A percentile compares a stretch with the other conserved stretches of the same genome.
Conservation (phyloP, 2,329 filamentous ascomycete genomes). For the Diplodia mutila region DNA sequence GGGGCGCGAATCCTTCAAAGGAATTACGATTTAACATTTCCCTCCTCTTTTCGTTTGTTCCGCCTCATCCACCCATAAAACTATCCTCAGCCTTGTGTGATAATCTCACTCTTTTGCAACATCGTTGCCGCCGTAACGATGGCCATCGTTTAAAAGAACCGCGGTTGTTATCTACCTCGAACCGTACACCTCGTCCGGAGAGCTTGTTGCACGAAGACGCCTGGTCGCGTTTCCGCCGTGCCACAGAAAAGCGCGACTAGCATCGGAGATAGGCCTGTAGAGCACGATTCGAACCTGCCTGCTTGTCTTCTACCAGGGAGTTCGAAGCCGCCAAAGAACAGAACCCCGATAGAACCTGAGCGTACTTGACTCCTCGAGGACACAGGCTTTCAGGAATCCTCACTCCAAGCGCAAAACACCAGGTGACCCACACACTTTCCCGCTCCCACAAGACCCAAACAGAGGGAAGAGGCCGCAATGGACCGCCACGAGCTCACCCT, state of each 20-base stretch:
- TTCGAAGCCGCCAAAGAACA: background rate
- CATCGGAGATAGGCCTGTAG: background rate
- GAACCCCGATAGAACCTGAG: background rate
- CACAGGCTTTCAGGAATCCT: too few species aligned
- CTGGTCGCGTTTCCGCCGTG: background rate
- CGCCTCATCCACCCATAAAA: background rate
- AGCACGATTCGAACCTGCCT: background rate
- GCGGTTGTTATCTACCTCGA: background rate
- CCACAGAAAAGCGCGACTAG: background rate
- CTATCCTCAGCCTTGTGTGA: background rate
- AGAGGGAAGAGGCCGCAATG: background rate
- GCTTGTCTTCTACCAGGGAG: background rate
- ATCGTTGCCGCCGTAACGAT: background rate
- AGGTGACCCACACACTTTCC: too few species aligned
- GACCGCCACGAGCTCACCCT: constrained; percentile 5
- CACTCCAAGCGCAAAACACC: background rate
- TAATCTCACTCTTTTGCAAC: background rate
- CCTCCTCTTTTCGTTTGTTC: background rate
- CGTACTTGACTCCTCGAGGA: background rate
- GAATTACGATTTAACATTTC: background rate
- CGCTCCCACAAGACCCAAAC: too few species aligned
- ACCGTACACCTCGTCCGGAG: background rate
- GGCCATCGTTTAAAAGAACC: background rate
- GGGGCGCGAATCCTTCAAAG: background rate
- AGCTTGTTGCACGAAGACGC: background rate